Evolutionary conservation across 1,139 yeast genomes (phyloP).

Genomic region (Spathaspora sp.): DNA sequence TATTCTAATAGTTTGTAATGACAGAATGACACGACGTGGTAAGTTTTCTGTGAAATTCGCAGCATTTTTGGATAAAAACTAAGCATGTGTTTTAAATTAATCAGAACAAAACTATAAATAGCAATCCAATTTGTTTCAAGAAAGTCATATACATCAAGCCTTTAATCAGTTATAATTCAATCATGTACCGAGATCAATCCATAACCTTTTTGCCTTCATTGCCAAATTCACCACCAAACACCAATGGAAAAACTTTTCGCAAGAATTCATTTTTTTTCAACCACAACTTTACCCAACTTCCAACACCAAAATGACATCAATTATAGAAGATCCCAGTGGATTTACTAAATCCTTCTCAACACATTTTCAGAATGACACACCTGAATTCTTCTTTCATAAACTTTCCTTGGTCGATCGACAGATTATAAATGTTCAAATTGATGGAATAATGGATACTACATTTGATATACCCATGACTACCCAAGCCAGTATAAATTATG

Average conservation of each 20-base stretch:
- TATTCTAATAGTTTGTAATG: too few relatives aligned
- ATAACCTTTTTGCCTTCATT: not conserved
- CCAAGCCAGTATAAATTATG: conserved; percentile 26
- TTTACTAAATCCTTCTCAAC: conserved; percentile 21
- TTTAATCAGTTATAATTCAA: not conserved
- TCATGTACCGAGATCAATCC: not conserved
- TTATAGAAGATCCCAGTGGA: conserved; percentile 19
- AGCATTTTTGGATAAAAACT: too few relatives aligned
- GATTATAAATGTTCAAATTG: conserved; percentile 34
- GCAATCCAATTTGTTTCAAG: not conserved
- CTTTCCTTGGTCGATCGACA: conserved; percentile 35
- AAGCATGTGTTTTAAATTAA: too few relatives aligned
- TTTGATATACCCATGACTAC: conserved; percentile 42
- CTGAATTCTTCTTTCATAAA: conserved; percentile 33
- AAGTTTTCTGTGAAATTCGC: too few relatives aligned
- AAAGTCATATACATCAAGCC: not conserved
- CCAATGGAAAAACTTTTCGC: not conserved
- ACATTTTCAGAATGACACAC: conserved; percentile 16
- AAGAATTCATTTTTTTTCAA: not conserved
- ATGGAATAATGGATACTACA: conserved; percentile 44
- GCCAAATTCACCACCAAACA: not conserved
- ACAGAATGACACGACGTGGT: too few relatives aligned
- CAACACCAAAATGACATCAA: conserved; percentile 2
- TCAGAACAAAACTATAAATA: too few relatives aligned
- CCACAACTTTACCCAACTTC: not conserved